Base-by-base conservation (phyloP, 108 stramenopile species). In the Stephanodiscus triporus region DNA sequence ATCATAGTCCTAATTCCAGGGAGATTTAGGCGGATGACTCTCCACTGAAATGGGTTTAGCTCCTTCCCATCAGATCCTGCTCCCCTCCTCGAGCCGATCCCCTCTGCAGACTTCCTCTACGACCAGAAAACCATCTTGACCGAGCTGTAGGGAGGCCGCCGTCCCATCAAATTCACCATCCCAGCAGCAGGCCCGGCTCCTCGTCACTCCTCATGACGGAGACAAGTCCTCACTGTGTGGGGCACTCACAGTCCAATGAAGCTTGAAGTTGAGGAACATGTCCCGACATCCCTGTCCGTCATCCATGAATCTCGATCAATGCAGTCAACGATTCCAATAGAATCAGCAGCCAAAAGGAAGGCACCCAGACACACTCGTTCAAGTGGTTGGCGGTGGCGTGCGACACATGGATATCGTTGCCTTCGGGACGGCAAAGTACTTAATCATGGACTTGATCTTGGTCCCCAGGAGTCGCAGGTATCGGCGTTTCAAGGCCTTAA, bases 321-420 rank as follows among this genome's bases (percentile, higher is more conserved):
- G 9, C 9, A 7, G 2, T 17, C 3, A 75, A 11, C 10, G 58
- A 36, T 58, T 0, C 81, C 66, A n/a, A 70, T 24, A 7, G 75
- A 80, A 7, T n/a, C n/a, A 83, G 86, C 1, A 87, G 63, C 57
- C 55, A 82, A 72, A 87, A 87, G 0, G 63, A 2, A n/a, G n/a
- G n/a, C n/a, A n/a, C n/a, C n/a, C n/a, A n/a, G n/a, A n/a, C n/a
- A n/a, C n/a, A n/a, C n/a, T 60, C 71, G 53, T 87, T 87, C 19
- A 87, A 34, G 1, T 76, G 75, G 60, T 64, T 63, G 14, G 63
- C 68, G 2, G 83, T 84, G 4, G 36, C 36, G 36, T 36, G 36
- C 36, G n/a, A n/a, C n/a, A n/a, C n/a, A n/a, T n/a, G n/a, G n/a
- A n/a, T n/a, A n/a, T n/a, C n/a, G n/a, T n/a, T n/a, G n/a, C n/a